phyloP scores from a whole-genome alignment of 2,329 filamentous ascomycete genomes.

The Neopestalotiopsis sp. region DNA sequence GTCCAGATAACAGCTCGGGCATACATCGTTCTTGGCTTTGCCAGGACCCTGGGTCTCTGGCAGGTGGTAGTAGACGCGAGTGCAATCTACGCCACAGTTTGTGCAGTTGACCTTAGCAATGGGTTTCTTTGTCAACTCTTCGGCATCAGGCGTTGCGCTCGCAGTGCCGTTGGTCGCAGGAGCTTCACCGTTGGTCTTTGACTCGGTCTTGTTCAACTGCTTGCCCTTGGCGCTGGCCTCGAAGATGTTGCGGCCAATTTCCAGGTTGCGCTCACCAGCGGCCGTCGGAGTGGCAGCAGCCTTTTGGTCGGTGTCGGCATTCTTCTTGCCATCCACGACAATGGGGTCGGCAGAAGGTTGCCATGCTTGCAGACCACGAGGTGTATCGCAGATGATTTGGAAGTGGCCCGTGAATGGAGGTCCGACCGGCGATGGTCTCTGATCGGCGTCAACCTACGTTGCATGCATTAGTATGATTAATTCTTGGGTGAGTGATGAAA shows the following conservation, averaged over 20 bases:
- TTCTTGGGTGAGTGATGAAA: slow-evolving; percentile 14
- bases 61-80: slow-evolving; percentile 66
- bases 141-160: slow-evolving; percentile 46
- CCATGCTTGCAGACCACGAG: slow-evolving; percentile 91
- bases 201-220: slow-evolving; percentile 72
- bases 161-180: slow-evolving; percentile 69
- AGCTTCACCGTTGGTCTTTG: slow-evolving; percentile 78
- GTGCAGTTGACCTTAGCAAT: slow-evolving; percentile 80
- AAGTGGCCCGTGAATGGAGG: slow-evolving; percentile 98
- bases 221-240: slow-evolving; percentile 83
- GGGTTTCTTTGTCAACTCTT: slow-evolving; percentile 70
- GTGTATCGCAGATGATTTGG: slow-evolving; percentile 93
- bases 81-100: slow-evolving; percentile 91
- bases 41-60: slow-evolving; percentile 59
- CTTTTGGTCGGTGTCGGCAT: slow-evolving; percentile 73
- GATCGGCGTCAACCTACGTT: slow-evolving; percentile 88
- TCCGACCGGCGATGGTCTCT: slow-evolving; percentile 91
- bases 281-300: slow-evolving; percentile 68
- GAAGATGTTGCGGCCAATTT: slow-evolving; percentile 94
- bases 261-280: slow-evolving; percentile 87
- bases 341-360: slow-evolving; percentile 84
- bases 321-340: slow-evolving; percentile 65
- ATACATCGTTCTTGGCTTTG: slow-evolving; percentile 84
- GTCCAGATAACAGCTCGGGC: slow-evolving; percentile 88
- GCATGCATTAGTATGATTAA: slow-evolving; percentile 7